These are phyloP conservation scores for Sicyos edulis DNA, from an alignment of 306 rosid species.

Conservation along the genomic window DNA sequence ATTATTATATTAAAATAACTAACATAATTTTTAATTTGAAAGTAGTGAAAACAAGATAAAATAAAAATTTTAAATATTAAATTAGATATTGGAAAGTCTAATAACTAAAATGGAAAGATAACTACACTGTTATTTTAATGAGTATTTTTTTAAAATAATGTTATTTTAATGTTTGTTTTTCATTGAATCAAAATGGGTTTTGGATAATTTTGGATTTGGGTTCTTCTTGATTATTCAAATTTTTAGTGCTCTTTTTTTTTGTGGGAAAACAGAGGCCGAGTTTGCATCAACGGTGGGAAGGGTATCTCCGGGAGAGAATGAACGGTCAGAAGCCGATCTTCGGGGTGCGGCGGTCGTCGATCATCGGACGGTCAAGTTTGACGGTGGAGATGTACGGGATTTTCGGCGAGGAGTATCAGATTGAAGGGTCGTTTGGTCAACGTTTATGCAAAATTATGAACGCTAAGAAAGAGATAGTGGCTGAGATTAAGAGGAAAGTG, in stretches of 20 bases:
- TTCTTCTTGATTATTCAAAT: not conserved
- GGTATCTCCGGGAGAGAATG: conserved; percentile 61
- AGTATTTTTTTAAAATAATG: no score
- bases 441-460: conserved; percentile 51
- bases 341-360: conserved; percentile 73
- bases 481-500: conserved; percentile 76
- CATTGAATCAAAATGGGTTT: not conserved
- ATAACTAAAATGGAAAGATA: no score
- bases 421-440: conserved; percentile 72
- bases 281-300: conserved; percentile 94
- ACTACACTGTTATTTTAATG: no score
- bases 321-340: conserved; percentile 64
- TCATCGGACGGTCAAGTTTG: conserved; percentile 69
- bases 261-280: conserved; percentile 58
- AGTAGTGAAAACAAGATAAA: no score
- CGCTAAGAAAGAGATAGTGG: conserved; percentile 38
- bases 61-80: no score
- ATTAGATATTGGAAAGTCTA: no score
- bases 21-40: no score
- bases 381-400: conserved; percentile 60
- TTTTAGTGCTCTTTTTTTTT: not conserved
- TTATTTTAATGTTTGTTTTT: not conserved
- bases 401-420: conserved; percentile 50
- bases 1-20: no score
- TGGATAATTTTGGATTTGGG: not conserved